Base-by-base conservation (phyloP, 2,329 filamentous ascomycete genomes). In the Trichoderma koningii region DNA sequence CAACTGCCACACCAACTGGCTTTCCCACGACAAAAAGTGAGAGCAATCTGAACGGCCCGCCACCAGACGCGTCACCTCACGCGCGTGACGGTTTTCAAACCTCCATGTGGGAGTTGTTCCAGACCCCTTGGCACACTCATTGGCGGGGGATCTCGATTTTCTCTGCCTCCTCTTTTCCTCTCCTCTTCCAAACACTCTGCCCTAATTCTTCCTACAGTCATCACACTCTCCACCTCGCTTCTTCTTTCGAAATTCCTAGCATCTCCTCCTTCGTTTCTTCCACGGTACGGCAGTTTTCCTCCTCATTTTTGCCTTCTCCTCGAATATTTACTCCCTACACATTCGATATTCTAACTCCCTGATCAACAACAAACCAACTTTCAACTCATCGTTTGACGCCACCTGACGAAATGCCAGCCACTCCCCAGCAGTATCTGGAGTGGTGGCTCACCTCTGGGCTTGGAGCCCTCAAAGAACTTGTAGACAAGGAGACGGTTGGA, bases 371-470 rank as follows among this genome's bases (percentile, higher is more conserved):
- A 30, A 38, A 38, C 5, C 12, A 38, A 14, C 12, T 10, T 10
- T 38, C 23, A 55, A 23, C n/a, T 28, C 34, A 41, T 26, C 23
- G 15, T 19, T 26, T 14, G 19, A 23, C 26, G 15, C 28, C 10
- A 15, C n/a, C 34, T 19, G 42, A 26, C 48, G 55, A 28, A 15
- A 78, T 78, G 77, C 71, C 72, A 28, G 70, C 71, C 4, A 71
- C 69, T 56, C 67, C 73, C 5, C 66, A 72, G 17, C 73, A 76
- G 52, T 69, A 77, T 17, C 72, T 77, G 65, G 62, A 69, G 34
- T 77, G 75, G 73, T 78, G 76, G 76, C 70, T 76, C 38, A 68
- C 63, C 6, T 59, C 52, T 23, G 75, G 73, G 7, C 65, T 67
- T 19, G 69, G 71, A 19, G 61, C 63, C 14, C 70, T 78, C 7